Base-by-base conservation (phyloP, 306 rosid species). In the Cyclanthera cordifolia region DNA sequence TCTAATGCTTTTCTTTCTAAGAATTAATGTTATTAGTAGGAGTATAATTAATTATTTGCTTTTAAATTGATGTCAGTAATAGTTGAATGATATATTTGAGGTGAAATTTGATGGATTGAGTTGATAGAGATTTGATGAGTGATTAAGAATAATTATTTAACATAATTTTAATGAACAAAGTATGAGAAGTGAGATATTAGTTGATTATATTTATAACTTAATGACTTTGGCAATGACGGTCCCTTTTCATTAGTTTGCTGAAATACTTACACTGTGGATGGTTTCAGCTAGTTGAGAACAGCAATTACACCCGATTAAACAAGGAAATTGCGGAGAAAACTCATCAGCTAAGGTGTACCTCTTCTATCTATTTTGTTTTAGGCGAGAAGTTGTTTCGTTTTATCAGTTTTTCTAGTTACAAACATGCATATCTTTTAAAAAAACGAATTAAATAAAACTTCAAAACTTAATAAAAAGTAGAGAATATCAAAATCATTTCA, bases 251-350 rank as follows among this genome's bases (percentile, higher is more conserved):
- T 61, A 2, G 66, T 32, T 59, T 32, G 15, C 67, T 59, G 67
- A 59, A 28, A 32, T 7, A 30, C 6, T 61, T 37, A 37, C 43
- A 47, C 51, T 37, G 32, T 24, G 5, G 12, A 34, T 72, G 80
- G 32, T 15, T 78, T 74, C 77, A 92, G 96, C 86, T 87, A n/a
- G 95, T 91, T 60, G 95, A 92, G 76, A 82, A 88, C 83, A 82
- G 83, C 82, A 80, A 79, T 77, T 41, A 46, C 81, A 8, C 90
- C 56, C 81, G 77, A 71, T 69, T 93, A 82, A 86, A 80, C 85
- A 78, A 84, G 81, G 99, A 93, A 79, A 79, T 93, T 67, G 70
- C 90, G 6, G 87, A 84, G 69, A 88, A 79, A 75, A 93, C 86
- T 74, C 87, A 72, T 74, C 86, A 67, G 72, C 78, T 93, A 19